Evolutionary conservation across 2,329 filamentous ascomycete genomes (phyloP).

Genomic region (Neonectria ditissima): DNA sequence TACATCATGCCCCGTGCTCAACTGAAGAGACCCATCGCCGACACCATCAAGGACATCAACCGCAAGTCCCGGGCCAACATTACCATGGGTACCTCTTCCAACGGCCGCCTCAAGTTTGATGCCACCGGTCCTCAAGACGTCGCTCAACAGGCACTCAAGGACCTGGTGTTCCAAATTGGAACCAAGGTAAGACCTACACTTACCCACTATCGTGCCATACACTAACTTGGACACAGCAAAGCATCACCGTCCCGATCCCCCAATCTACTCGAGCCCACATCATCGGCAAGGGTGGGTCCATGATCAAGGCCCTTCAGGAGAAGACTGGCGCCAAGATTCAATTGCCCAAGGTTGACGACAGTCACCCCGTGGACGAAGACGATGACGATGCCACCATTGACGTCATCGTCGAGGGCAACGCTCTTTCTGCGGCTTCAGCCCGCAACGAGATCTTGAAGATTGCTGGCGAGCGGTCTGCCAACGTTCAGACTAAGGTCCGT

Average conservation of each 20-base stretch:
- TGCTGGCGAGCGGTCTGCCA: conserved; percentile 85
- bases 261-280: conserved; percentile 87
- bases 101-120: conserved; percentile 82
- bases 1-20: conserved; percentile 82
- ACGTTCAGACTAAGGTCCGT: conserved; percentile 83
- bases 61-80: conserved; percentile 89
- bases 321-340: conserved; percentile 91
- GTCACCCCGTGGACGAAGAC: conserved; percentile 58
- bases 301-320: conserved; percentile 90
- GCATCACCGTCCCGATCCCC: conserved; percentile 83
- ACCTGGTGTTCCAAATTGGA: conserved; percentile 89
- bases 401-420: conserved; percentile 90
- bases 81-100: conserved; percentile 78
- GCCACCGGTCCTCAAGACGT: conserved; percentile 86
- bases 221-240: conserved; percentile 53
- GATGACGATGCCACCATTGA: conserved; percentile 89
- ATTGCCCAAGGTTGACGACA: conserved; percentile 83
- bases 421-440: conserved; percentile 86
- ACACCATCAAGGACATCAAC: conserved; percentile 92
- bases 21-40: conserved; percentile 85
- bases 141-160: conserved; percentile 88
- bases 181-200: conserved; percentile 71
- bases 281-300: conserved; percentile 91
- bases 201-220: conserved; percentile 1
- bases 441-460: conserved; percentile 87